A percentile compares a stretch with the other conserved stretches of the same genome.
Evolutionary conservation across 2,329 filamentous ascomycete species (phyloP).

Genomic region (Cytospora leucostoma): DNA sequence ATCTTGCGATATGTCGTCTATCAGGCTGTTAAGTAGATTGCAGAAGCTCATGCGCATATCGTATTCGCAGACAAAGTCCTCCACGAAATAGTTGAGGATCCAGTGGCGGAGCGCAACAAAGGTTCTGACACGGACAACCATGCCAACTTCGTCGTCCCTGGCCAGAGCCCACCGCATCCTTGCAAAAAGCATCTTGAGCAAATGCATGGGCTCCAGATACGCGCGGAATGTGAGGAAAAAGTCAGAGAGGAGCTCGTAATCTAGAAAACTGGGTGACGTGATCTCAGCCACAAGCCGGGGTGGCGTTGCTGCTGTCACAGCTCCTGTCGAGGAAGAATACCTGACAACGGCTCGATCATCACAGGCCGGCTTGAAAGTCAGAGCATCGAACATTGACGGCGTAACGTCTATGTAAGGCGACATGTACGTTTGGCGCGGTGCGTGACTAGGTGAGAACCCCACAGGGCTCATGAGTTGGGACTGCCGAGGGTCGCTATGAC

Average conservation of each 20-base stretch:
- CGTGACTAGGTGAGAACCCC: conserved; percentile 42
- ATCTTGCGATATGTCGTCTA: conserved; percentile 55
- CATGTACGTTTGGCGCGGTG: conserved; percentile 49
- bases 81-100: conserved; percentile 96
- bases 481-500: background rate
- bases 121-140: conserved; percentile 91
- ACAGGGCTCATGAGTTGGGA: conserved; percentile 38
- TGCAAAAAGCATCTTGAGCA: conserved; percentile 82
- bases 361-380: conserved; percentile 76
- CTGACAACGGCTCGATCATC: conserved; percentile 82
- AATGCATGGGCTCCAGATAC: conserved; percentile 75
- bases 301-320: conserved; percentile 87
- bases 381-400: conserved; percentile 77
- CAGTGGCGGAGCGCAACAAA: conserved; percentile 96
- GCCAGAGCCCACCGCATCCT: conserved; percentile 84
- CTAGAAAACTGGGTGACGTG: conserved; percentile 90
- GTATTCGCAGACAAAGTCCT: conserved; percentile 84
- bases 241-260: conserved; percentile 95
- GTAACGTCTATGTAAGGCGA: conserved; percentile 57
- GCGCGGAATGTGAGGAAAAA: conserved; percentile 95
- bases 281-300: conserved; percentile 93
- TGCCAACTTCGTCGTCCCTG: conserved; percentile 78
- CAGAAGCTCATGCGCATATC: conserved; percentile 78
- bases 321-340: conserved; percentile 68
- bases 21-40: conserved; percentile 71